These are phyloP conservation scores for Pleurozium schreberi DNA, from an alignment of 225 moss, liverwort and hornwort species.

Conservation along the genomic window DNA sequence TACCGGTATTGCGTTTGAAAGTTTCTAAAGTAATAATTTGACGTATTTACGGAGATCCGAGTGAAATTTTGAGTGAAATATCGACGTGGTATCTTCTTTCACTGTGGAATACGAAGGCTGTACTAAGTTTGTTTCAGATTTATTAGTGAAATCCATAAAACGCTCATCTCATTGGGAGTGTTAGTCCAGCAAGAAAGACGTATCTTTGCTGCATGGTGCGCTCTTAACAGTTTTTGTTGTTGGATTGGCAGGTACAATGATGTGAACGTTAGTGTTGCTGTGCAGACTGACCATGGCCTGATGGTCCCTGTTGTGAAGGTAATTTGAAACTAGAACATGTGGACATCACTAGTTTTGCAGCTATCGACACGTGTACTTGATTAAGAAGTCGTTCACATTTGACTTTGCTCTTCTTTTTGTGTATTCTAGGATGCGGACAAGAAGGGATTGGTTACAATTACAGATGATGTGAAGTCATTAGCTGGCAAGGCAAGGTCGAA, in stretches of 20 bases:
- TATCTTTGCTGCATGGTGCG: not conserved
- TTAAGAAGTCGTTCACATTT: not conserved
- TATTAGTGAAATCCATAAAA: not conserved
- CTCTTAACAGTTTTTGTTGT: not conserved
- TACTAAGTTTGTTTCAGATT: not conserved
- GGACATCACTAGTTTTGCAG: not conserved
- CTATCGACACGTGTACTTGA: not conserved
- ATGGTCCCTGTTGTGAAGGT: constrained; percentile 96
- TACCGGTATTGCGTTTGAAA: not conserved
- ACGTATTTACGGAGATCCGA: not conserved
- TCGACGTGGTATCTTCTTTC: not conserved
- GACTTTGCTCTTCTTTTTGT: not conserved
- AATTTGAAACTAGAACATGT: not conserved
- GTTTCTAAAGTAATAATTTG: not conserved
- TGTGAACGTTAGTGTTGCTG: constrained; percentile 82
- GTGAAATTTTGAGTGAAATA: not conserved
- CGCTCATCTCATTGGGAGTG: not conserved
- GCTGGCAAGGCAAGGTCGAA: constrained; percentile 72
- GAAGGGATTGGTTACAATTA: constrained; percentile 71
- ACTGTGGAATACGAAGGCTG: not conserved
- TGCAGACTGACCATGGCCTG: constrained; percentile 78
- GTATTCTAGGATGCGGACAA: constrained; percentile 75
- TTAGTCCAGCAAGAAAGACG: not conserved
- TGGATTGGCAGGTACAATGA: constrained; percentile 53
- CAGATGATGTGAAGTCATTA: constrained; percentile 65